Evolutionary conservation across 2,329 filamentous ascomycete species (phyloP).

Genomic region (Tolypocladium inflatum): DNA sequence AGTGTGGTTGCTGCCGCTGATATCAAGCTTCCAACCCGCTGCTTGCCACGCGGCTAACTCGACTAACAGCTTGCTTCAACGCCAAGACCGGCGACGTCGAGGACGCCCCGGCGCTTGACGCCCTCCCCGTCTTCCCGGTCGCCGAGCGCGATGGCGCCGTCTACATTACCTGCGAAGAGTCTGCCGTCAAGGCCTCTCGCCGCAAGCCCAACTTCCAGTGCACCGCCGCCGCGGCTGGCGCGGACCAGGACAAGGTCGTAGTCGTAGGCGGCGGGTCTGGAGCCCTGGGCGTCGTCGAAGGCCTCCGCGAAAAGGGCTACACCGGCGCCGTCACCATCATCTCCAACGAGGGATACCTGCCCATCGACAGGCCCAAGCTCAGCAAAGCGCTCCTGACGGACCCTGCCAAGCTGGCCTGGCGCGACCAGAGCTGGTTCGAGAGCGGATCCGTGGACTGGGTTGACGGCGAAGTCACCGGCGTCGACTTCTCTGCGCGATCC

Average conservation of each 20-base stretch:
- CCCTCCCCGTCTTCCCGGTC: slow-evolving; percentile 75
- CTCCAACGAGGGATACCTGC: slow-evolving; percentile 72
- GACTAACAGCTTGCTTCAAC: slow-evolving; percentile 73
- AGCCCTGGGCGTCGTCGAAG: slow-evolving; percentile 71
- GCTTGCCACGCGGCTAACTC: neutral
- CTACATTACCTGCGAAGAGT: slow-evolving; percentile 74
- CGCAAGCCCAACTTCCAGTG: slow-evolving; percentile 68
- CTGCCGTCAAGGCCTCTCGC: slow-evolving; percentile 65
- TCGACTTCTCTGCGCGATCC: slow-evolving; percentile 67
- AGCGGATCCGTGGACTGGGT: slow-evolving; percentile 47
- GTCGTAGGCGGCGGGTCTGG: slow-evolving; percentile 84
- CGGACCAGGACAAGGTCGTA: slow-evolving; percentile 58
- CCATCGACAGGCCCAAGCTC: slow-evolving; percentile 89
- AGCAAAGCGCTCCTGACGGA: slow-evolving; percentile 89
- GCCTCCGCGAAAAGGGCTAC: slow-evolving; percentile 73
- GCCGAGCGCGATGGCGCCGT: slow-evolving; percentile 73
- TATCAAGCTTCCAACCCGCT: neutral
- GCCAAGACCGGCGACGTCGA: slow-evolving; percentile 85
- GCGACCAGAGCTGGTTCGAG: slow-evolving; percentile 70
- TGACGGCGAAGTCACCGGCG: slow-evolving; percentile 54
- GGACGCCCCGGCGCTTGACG: slow-evolving; percentile 82
- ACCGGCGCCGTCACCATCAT: slow-evolving; percentile 73
- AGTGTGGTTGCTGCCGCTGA: slow-evolving; percentile 9
- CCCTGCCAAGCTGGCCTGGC: slow-evolving; percentile 64
- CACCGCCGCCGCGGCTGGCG: slow-evolving; percentile 33